phyloP scores from a whole-genome alignment of 441 rosid genomes.

The Kokia cookei region DNA sequence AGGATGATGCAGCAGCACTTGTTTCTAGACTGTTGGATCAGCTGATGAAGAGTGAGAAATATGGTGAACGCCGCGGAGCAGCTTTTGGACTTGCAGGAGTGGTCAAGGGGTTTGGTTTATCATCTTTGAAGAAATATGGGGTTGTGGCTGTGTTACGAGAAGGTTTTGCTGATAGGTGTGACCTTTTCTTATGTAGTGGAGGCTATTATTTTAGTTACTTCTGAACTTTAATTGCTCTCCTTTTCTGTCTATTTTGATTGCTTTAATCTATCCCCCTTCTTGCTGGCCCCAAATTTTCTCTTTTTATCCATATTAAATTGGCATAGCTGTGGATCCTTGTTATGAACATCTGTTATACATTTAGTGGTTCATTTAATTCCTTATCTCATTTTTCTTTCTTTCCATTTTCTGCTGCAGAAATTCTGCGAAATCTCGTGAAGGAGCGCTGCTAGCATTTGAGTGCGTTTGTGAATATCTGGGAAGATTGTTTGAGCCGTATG shows the following conservation, averaged over 20 bases:
- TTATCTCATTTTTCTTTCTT: neutral
- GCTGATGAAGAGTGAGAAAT: slow-evolving; percentile 89
- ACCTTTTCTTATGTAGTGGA: neutral
- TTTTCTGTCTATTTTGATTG: neutral
- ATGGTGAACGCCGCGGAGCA: slow-evolving; percentile 99
- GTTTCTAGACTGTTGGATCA: slow-evolving; percentile 77
- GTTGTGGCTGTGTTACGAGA: slow-evolving; percentile 57
- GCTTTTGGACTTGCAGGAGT: slow-evolving; percentile 99
- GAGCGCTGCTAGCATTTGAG: slow-evolving; percentile 93
- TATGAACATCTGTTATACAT: neutral
- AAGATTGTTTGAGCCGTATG: slow-evolving; percentile 97
- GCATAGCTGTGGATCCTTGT: neutral
- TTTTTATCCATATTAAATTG: neutral
- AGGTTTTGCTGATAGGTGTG: slow-evolving; percentile 80
- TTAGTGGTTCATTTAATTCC: neutral
- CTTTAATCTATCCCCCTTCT: neutral
- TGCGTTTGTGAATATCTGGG: slow-evolving; percentile 97
- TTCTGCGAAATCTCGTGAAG: slow-evolving; percentile 96
- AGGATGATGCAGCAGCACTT: slow-evolving; percentile 82
- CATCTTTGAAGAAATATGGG: slow-evolving; percentile 82
- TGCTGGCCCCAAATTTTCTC: neutral
- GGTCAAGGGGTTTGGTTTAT: slow-evolving; percentile 90
- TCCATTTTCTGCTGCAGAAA: slow-evolving; percentile 43
- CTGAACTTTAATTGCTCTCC: neutral
- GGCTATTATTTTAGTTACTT: neutral